Conservation (phyloP, 768 basidiomycete genomes). For the Tricholoma terreum region DNA sequence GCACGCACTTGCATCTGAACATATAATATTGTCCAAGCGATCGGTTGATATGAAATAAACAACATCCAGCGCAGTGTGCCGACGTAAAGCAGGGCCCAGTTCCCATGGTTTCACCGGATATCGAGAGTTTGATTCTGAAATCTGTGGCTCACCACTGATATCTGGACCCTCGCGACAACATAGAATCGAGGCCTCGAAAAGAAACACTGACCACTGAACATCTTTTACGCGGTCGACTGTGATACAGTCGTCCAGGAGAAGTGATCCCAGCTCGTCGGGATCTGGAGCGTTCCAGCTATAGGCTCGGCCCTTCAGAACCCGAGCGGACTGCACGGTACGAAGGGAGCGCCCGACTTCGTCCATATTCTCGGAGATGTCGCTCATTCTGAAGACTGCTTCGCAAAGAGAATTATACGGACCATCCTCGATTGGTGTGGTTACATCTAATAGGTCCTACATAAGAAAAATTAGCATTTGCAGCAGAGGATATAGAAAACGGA, state of each 20-base stretch:
- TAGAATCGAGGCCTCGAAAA: slow-evolving; percentile 34
- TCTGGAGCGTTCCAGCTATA: slow-evolving; percentile 24
- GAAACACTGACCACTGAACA: slow-evolving; percentile 26
- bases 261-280: slow-evolving; percentile 27
- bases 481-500: not conserved
- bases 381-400: slow-evolving; percentile 25
- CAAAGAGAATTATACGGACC: slow-evolving; percentile 34
- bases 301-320: slow-evolving; percentile 26
- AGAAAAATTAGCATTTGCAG: not conserved
- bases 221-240: slow-evolving; percentile 20
- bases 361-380: slow-evolving; percentile 32
- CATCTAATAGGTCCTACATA: slow-evolving; percentile 26
- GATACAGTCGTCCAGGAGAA: slow-evolving; percentile 35
- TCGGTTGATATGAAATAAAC: slow-evolving; percentile 29
- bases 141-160: slow-evolving; percentile 5
- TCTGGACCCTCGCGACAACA: slow-evolving; percentile 29
- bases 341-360: slow-evolving; percentile 36
- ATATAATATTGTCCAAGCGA: slow-evolving; percentile 22
- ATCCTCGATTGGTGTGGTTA: slow-evolving; percentile 25
- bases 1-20: slow-evolving; percentile 28
- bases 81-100: slow-evolving; percentile 32
- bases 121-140: not conserved
- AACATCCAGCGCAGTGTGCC: slow-evolving; percentile 25
- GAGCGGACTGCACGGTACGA: slow-evolving; percentile 31
- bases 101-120: slow-evolving; percentile 39